Evolutionary conservation across 75 land plant species (phyloP), one percentile per base, ranked within the genome.

Genomic region (Cunninghamia lanceolata): DNA sequence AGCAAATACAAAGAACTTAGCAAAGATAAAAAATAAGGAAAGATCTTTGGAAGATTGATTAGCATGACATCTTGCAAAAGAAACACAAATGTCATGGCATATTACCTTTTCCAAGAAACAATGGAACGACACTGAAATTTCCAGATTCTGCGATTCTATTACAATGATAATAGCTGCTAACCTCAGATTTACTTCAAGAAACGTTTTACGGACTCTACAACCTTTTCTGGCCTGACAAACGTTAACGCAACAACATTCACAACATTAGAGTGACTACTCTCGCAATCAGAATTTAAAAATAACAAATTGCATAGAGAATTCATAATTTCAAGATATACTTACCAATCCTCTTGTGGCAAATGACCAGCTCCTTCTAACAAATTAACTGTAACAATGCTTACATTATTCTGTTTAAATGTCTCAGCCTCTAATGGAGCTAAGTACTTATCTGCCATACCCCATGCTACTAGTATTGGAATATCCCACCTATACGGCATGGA

Each of bases 301-400:
- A 71, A 25, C 28, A 50, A 46, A 36, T n/a, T 53, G 53, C 25
- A 84, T 47, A 85, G 35, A 66, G n/a, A 45, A 80, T 19, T 75
- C 13, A 56, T 16, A 73, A 19, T n/a, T 70, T 50, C 39, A 86
- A 34, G 66, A 56, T 78, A 34, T 35, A 86, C 45, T 86, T 93
- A 94, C 99, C 99, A 98, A 87, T 98, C 99, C 91, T 98, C 99
- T 74, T 98, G 99, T 32, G 99, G 99, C 97, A 98, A 91, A 87
- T 98, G 99, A 36, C 99, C 99, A 71, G 96, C 99, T 32, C 99
- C 99, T 86, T 92, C 95, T 28, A 98, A 91, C 81, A 92, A 46
- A 83, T 91, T 91, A 43, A 94, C 87, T 50, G 89, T 80, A 11
- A 96, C 85, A 15, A 76, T 28, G 50, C 52, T 86, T 19, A 97